These are phyloP conservation scores for Kodamaea hsintzibuensis DNA, from an alignment of 805 yeast species.

Conservation along the genomic window DNA sequence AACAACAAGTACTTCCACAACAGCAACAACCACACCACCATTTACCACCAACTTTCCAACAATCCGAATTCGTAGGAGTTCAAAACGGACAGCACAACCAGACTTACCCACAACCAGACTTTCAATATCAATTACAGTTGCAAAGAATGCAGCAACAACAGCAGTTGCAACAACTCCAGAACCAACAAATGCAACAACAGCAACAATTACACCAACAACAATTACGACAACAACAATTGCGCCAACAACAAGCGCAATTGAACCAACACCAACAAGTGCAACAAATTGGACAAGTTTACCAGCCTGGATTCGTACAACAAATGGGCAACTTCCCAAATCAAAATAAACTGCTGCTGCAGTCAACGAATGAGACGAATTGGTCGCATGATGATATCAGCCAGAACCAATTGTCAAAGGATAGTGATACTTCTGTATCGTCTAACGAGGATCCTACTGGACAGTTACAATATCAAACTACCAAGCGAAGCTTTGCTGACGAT, in stretches of 20 bases:
- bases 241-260: constrained; percentile 14
- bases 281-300: constrained; percentile 18
- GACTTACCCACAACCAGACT: constrained; percentile 10
- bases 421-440: constrained; percentile 42
- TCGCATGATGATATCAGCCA: constrained; percentile 37
- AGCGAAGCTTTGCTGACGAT: constrained; percentile 2
- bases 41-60: constrained; percentile 25
- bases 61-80: constrained; percentile 21
- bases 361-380: constrained; percentile 47
- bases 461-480: constrained; percentile 1
- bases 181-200: constrained; percentile 23
- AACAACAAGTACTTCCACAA: background rate
- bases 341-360: constrained; percentile 20
- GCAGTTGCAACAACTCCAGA: constrained; percentile 27
- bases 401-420: constrained; percentile 28
- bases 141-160: constrained; percentile 12
- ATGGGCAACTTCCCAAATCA: constrained; percentile 9
- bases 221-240: constrained; percentile 14
- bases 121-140: constrained; percentile 9
- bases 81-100: constrained; percentile 11
- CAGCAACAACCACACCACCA: constrained; percentile 35
- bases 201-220: constrained; percentile 21
- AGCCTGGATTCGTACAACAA: constrained; percentile 6
- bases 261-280: constrained; percentile 11
- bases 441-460: constrained; percentile 20